Conservation (phyloP, 2,329 filamentous ascomycete genomes). For the Aureobasidium lini region DNA sequence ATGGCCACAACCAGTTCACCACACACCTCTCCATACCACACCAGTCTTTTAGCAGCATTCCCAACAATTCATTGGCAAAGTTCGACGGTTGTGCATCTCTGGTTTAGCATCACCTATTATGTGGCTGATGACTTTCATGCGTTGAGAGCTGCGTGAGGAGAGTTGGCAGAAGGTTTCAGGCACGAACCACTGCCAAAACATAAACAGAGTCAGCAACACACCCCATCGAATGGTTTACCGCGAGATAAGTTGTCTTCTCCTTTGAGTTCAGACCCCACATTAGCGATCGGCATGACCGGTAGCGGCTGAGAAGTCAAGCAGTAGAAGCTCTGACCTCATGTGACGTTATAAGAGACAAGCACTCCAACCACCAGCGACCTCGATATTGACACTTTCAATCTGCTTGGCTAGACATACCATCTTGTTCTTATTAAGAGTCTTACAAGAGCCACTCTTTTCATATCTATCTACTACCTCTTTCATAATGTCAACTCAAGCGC, state of each 20-base stretch:
- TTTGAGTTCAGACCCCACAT: slow-evolving; percentile 1
- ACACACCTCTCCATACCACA: neutral
- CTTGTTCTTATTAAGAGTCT: neutral
- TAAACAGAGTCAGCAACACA: neutral
- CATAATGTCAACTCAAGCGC: slow-evolving; percentile 21
- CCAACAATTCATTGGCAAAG: neutral
- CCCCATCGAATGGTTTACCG: neutral
- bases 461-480: too few relatives aligned
- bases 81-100: too few relatives aligned
- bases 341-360: slow-evolving; percentile 4
- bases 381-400: neutral
- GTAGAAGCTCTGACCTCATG: slow-evolving; percentile 3
- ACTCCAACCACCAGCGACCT: neutral
- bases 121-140: too few relatives aligned
- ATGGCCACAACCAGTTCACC: neutral
- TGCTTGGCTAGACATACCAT: neutral
- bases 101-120: too few relatives aligned
- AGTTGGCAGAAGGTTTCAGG: neutral
- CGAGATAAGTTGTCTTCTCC: neutral
- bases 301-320: neutral
- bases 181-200: neutral
- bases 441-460: too few relatives aligned
- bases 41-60: neutral
- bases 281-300: neutral
- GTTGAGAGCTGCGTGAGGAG: neutral